Conservation (phyloP, 2,329 filamentous ascomycete species). For the Neonectria coccinea region DNA sequence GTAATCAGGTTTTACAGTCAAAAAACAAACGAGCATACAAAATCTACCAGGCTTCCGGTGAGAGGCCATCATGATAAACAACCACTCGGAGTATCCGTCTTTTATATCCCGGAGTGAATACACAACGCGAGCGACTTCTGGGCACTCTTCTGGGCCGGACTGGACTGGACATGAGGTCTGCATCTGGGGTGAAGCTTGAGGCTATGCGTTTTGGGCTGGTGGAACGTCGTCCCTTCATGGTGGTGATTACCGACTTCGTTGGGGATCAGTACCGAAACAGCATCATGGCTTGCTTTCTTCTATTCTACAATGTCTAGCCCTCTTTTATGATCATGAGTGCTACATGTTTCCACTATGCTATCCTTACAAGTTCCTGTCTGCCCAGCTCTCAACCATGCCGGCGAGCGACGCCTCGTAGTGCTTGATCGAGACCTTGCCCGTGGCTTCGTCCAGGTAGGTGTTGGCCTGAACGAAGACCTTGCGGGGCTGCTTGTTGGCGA, state of each 20-base stretch:
- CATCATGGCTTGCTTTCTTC: conserved; percentile 27
- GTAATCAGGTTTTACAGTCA: conserved; percentile 74
- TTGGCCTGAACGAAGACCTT: conserved; percentile 97
- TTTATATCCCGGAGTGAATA: conserved; percentile 34
- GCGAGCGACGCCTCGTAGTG: conserved; percentile 87
- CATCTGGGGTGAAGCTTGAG: conserved; percentile 29
- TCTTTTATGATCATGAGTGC: conserved; percentile 24
- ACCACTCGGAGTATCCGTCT: conserved; percentile 41
- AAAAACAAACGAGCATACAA: conserved; percentile 60
- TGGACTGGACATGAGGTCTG: conserved; percentile 35
- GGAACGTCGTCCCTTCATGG: conserved; percentile 13
- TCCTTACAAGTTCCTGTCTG: conserved; percentile 66
- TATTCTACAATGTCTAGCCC: conserved; percentile 32
- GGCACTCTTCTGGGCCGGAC: conserved; percentile 26
- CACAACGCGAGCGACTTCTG: conserved; percentile 31
- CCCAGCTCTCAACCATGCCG: conserved; percentile 88
- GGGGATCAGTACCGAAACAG: conserved; percentile 13
- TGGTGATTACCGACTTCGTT: conserved; percentile 1
- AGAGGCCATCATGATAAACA: conserved; percentile 50
- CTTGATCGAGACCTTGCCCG: conserved; percentile 79
- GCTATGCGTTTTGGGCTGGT: conserved; percentile 20
- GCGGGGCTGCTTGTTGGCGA: conserved; percentile 82
- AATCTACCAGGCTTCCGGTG: conserved; percentile 51
- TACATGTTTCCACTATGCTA: conserved; percentile 6
- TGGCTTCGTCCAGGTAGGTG: conserved; percentile 76